Conservation (phyloP, 805 yeast genomes). For the Ogataea philodendri region DNA sequence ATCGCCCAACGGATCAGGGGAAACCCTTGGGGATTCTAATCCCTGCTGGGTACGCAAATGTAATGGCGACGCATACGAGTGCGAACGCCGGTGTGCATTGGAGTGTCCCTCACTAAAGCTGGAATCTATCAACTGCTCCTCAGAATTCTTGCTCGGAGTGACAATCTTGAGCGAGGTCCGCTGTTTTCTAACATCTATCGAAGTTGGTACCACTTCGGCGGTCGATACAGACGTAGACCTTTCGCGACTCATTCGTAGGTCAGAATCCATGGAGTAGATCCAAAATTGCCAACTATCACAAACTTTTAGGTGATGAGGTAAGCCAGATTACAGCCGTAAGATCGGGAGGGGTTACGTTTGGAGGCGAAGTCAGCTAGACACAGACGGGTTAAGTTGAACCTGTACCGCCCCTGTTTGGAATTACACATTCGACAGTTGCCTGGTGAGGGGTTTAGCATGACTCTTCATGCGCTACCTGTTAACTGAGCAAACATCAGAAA, state of each 20-base stretch:
- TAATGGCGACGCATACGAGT: conserved; percentile 9
- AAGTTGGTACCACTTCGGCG: not conserved
- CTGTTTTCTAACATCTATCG: conserved; percentile 5
- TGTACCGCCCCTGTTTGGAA: too few species aligned
- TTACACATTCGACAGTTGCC: too few species aligned
- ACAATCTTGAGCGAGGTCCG: conserved; percentile 10
- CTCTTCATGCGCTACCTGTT: too few species aligned
- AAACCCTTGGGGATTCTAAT: not conserved
- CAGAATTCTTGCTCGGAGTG: conserved; percentile 1
- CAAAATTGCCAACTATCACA: conserved; percentile 7
- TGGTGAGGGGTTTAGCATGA: too few species aligned
- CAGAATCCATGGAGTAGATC: conserved; percentile 4
- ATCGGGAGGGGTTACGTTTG: too few species aligned
- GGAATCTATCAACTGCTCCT: conserved; percentile 11
- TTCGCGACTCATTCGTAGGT: not conserved
- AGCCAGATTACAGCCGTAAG: conserved; percentile 1
- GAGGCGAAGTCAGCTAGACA: too few species aligned
- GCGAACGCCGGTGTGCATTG: conserved; percentile 17
- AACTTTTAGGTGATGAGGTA: conserved; percentile 8
- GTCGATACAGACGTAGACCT: conserved; percentile 1
- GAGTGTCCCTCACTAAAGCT: conserved; percentile 7
- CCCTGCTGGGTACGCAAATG: too few species aligned
- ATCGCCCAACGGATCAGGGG: not conserved
- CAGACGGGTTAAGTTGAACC: too few species aligned
- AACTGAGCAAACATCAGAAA: too few species aligned